Percentiles rank a stretch among this genome's conserved stretches.
These are phyloP conservation scores for Candida stauntonica DNA, from an alignment of 805 yeast genomes.

Conservation along the genomic window DNA sequence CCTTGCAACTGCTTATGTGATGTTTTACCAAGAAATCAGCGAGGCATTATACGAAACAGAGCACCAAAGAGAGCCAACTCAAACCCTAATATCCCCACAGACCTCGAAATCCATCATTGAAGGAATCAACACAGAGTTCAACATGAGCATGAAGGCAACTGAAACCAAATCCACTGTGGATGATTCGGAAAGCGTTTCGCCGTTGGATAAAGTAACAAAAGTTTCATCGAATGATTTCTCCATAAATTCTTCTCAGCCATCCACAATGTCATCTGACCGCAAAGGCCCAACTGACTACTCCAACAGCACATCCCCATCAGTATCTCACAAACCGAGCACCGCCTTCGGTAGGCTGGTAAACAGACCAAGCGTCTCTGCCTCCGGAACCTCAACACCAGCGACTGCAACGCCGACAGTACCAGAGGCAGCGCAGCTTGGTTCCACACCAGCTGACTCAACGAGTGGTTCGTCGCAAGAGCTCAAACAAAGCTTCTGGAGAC, in stretches of 20 bases:
- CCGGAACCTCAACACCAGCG: slow-evolving; percentile 1
- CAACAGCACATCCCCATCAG: not conserved
- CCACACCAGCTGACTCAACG: no score
- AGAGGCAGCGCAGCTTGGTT: no score
- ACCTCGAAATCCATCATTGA: slow-evolving; percentile 1
- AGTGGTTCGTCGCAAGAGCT: not conserved
- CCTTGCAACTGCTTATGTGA: slow-evolving; percentile 84
- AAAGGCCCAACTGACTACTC: not conserved
- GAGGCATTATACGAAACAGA: slow-evolving; percentile 30
- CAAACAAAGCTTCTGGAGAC: slow-evolving; percentile 20
- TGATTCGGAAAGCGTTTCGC: not conserved
- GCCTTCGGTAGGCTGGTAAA: slow-evolving; percentile 2
- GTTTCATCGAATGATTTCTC: slow-evolving; percentile 16
- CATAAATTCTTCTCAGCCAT: slow-evolving; percentile 17
- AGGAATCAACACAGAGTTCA: slow-evolving; percentile 14
- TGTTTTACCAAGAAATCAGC: slow-evolving; percentile 68
- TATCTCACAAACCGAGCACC: slow-evolving; percentile 4
- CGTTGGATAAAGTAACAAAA: slow-evolving; percentile 3
- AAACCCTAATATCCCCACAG: not conserved
- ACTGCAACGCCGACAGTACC: slow-evolving; percentile 2
- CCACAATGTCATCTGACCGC: slow-evolving; percentile 16
- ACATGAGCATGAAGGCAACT: slow-evolving; percentile 9
- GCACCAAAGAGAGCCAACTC: not conserved
- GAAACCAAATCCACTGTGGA: slow-evolving; percentile 9
- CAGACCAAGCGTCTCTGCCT: slow-evolving; percentile 7